Evolutionary conservation across 805 yeast genomes (phyloP).

Genomic region (Pichia californica): DNA sequence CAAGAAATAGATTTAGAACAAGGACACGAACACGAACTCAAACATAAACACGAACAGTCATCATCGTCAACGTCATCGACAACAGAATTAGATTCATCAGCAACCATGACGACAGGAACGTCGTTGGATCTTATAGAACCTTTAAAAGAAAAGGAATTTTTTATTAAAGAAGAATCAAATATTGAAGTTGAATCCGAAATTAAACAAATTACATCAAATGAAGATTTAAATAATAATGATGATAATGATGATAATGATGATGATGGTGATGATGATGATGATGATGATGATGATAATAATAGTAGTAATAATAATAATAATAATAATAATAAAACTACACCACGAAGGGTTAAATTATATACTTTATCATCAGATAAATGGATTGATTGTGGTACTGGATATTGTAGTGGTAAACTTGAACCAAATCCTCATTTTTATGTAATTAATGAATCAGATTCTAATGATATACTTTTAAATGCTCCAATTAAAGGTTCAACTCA

Average conservation of each 20-base stretch:
- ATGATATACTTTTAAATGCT: constrained; percentile 55
- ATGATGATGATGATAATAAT: not conserved
- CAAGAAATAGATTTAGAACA: not conserved
- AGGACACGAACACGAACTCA: too few relatives aligned
- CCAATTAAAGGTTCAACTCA: constrained; percentile 68
- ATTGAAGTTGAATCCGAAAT: too few relatives aligned
- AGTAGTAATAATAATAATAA: not conserved
- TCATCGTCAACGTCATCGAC: too few relatives aligned
- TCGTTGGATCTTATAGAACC: too few relatives aligned
- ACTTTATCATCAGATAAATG: constrained; percentile 74
- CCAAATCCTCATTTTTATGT: constrained; percentile 59
- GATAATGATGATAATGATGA: not conserved
- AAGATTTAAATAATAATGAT: not conserved
- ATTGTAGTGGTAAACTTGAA: constrained; percentile 66
- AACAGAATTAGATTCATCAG: too few relatives aligned
- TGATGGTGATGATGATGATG: not conserved
- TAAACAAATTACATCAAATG: too few relatives aligned
- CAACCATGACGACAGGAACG: not conserved
- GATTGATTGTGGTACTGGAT: constrained; percentile 92
- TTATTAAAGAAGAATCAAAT: too few relatives aligned
- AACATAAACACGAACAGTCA: too few relatives aligned
- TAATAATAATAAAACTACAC: constrained; percentile 26
- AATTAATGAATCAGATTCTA: constrained; percentile 57
- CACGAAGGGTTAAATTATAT: constrained; percentile 89
- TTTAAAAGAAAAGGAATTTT: too few relatives aligned